Evolutionary conservation across 148 eudicot species (phyloP).

Genomic region (Rhododendron vialii): DNA sequence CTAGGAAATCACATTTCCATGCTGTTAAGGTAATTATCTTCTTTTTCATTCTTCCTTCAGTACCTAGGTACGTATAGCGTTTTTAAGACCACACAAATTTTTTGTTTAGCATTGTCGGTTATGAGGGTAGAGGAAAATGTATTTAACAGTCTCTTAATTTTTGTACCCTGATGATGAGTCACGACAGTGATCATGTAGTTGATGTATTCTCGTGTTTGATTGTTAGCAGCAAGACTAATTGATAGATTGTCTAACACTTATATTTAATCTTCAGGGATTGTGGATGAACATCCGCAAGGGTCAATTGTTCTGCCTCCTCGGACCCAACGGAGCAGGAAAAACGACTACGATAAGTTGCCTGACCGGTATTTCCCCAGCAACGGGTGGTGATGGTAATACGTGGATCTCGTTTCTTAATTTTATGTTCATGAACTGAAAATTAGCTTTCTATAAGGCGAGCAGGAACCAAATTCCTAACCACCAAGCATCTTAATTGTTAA

Average conservation of each 20-base stretch:
- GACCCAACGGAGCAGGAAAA: too few species aligned
- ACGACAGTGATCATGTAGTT: background rate
- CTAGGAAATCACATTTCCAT: slow-evolving; percentile 63
- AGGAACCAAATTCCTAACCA: too few species aligned
- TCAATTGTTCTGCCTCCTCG: too few species aligned
- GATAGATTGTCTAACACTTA: background rate
- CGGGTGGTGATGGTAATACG: slow-evolving; percentile 48
- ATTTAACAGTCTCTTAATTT: background rate
- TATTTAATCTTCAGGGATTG: slow-evolving; percentile 31
- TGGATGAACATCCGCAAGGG: too few species aligned
- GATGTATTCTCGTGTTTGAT: background rate
- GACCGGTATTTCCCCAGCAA: too few species aligned
- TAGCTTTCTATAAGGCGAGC: too few species aligned
- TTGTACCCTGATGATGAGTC: background rate
- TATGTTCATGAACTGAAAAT: background rate
- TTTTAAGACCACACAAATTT: background rate
- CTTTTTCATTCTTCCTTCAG: background rate
- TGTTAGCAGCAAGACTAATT: background rate
- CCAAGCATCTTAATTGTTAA: background rate
- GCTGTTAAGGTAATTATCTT: slow-evolving; percentile 55
- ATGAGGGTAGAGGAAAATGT: background rate
- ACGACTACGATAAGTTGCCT: too few species aligned
- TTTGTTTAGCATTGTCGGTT: background rate
- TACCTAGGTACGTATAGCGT: background rate
- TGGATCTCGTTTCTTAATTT: background rate